Evolutionary conservation across 2,329 filamentous ascomycete species (phyloP).

Genomic region (Aureobasidium subglaciale): DNA sequence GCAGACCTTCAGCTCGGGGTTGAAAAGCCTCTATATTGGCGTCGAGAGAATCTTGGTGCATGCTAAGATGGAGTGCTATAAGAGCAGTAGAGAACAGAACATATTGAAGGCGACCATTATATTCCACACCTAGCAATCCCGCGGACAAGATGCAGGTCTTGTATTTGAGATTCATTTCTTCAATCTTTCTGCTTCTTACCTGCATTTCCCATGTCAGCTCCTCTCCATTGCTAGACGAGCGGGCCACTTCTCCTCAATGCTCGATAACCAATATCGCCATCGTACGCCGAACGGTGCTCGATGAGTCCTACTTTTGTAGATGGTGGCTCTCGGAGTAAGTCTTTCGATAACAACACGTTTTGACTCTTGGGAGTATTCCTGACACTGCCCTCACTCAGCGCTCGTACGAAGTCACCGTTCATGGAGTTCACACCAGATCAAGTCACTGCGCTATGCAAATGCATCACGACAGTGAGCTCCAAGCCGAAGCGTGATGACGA

Average conservation of each 20-base stretch:
- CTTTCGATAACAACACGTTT: not conserved
- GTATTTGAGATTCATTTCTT: no score
- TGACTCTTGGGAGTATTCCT: not conserved
- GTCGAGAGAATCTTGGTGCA: no score
- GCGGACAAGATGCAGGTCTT: no score
- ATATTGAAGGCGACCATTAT: no score
- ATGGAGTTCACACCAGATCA: not conserved
- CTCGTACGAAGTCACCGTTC: not conserved
- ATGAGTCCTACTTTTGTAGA: not conserved
- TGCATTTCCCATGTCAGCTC: no score
- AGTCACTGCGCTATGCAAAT: not conserved
- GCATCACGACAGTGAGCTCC: not conserved
- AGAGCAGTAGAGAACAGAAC: no score
- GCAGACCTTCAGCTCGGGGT: no score
- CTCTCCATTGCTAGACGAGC: not conserved
- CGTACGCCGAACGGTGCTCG: not conserved
- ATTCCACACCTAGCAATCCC: no score
- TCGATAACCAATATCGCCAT: not conserved
- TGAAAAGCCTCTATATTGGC: no score
- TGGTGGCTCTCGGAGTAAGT: not conserved
- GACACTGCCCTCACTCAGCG: not conserved
- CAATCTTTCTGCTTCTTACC: no score
- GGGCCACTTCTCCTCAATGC: not conserved
- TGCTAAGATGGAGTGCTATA: no score
- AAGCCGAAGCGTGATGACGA: not conserved